These are phyloP conservation scores for Sugiyamaella qingdaonensis DNA, from an alignment of 805 yeast genomes.

Conservation along the genomic window DNA sequence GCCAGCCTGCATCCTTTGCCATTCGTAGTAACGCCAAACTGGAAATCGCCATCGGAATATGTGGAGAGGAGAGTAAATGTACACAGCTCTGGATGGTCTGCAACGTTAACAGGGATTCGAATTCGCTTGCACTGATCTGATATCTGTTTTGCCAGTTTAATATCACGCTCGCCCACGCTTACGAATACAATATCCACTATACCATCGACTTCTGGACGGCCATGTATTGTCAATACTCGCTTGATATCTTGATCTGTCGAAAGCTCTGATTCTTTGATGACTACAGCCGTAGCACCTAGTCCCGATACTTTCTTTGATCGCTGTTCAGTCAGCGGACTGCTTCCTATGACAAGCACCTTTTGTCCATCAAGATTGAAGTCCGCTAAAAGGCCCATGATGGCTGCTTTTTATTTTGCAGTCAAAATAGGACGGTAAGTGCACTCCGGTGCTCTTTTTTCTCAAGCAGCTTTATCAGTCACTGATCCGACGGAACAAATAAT, in stretches of 20 bases:
- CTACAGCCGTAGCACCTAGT: constrained; percentile 6
- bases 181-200: constrained; percentile 79
- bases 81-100: constrained; percentile 67
- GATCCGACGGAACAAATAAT: background rate
- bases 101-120: constrained; percentile 79
- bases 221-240: constrained; percentile 43
- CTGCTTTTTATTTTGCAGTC: background rate
- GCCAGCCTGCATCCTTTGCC: constrained; percentile 91
- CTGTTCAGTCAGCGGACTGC: constrained; percentile 41
- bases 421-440: background rate
- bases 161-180: constrained; percentile 35
- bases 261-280: background rate
- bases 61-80: constrained; percentile 76
- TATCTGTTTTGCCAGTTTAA: constrained; percentile 20
- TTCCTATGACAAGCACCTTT: constrained; percentile 54
- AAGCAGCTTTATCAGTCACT: background rate
- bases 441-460: too few species aligned
- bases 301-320: constrained; percentile 44
- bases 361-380: constrained; percentile 37
- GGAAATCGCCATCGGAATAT: constrained; percentile 65
- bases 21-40: constrained; percentile 76
- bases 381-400: constrained; percentile 15
- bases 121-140: constrained; percentile 49
- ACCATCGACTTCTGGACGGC: constrained; percentile 56
- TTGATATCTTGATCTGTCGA: background rate